phyloP scores from a whole-genome alignment of 257 asterid genomes.

The Voacanga thouarsii region DNA sequence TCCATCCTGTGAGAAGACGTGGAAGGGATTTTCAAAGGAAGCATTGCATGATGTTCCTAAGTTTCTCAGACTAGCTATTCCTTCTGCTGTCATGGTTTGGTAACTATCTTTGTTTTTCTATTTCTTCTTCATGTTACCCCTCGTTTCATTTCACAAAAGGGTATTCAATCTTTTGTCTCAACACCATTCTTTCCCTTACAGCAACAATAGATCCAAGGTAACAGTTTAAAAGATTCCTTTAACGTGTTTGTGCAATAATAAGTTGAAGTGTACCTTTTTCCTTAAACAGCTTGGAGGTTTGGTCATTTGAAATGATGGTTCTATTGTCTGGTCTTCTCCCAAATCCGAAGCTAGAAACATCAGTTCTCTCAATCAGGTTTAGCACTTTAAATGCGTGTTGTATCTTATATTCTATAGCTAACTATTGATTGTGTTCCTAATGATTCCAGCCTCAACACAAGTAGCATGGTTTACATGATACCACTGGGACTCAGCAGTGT shows the following conservation, averaged over 20 bases:
- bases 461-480: slow-evolving; percentile 56
- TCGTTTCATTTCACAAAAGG: neutral
- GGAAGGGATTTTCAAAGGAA: slow-evolving; percentile 57
- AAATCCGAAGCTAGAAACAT: slow-evolving; percentile 65
- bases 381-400: neutral
- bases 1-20: slow-evolving; percentile 49
- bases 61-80: slow-evolving; percentile 57
- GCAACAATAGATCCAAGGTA: neutral
- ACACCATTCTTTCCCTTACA: neutral
- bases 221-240: neutral
- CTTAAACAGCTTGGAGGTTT: slow-evolving; percentile 57
- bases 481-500: slow-evolving; percentile 77
- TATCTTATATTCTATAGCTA: neutral
- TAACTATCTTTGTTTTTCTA: slow-evolving; percentile 4
- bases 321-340: slow-evolving; percentile 73
- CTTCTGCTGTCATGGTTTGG: slow-evolving; percentile 78
- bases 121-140: neutral
- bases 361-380: slow-evolving; percentile 69
- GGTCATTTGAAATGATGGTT: slow-evolving; percentile 80
- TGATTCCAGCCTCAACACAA: slow-evolving; percentile 50
- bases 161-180: neutral
- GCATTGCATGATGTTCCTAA: slow-evolving; percentile 43
- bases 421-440: neutral
- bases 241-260: neutral
- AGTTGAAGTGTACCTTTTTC: neutral